These are phyloP conservation scores for Plasmodium chabaudi DNA, from an alignment of 169 alveolate genomes.

Conservation along the genomic window DNA sequence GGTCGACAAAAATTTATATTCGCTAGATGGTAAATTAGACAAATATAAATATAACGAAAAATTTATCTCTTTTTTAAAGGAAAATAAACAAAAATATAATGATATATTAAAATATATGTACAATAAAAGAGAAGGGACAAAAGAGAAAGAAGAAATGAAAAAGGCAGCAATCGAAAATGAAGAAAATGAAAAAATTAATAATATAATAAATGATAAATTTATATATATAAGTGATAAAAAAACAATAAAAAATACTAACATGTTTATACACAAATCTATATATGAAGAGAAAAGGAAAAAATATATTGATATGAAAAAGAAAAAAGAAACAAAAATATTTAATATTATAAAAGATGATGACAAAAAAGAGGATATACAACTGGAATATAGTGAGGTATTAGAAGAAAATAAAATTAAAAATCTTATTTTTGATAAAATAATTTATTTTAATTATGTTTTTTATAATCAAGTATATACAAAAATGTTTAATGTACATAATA, in stretches of 20 bases:
- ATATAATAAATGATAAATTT: constrained; percentile 16
- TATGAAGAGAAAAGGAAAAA: constrained; percentile 35
- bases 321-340: constrained; percentile 5
- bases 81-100: constrained; percentile 60
- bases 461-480: constrained; percentile 11
- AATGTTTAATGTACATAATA: constrained; percentile 15
- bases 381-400: constrained; percentile 8
- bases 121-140: constrained; percentile 6
- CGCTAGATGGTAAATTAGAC: constrained; percentile 36
- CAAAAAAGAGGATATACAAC: not conserved
- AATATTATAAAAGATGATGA: not conserved
- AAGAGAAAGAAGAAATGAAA: not conserved
- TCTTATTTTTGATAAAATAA: constrained; percentile 21
- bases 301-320: constrained; percentile 40
- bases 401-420: constrained; percentile 28
- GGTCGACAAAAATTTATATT: constrained; percentile 27
- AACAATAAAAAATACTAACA: constrained; percentile 16
- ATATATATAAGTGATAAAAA: constrained; percentile 32
- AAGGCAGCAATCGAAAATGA: not conserved
- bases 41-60: constrained; percentile 58
- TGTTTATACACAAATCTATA: constrained; percentile 17
- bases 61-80: constrained; percentile 43
- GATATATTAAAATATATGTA: constrained; percentile 59
- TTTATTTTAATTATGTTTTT: constrained; percentile 20
- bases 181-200: constrained; percentile 2